A percentile compares a stretch with the other conserved stretches of the same genome.
These are phyloP conservation scores for Amanita fuliginea DNA, from an alignment of 768 basidiomycete species.

Conservation along the genomic window DNA sequence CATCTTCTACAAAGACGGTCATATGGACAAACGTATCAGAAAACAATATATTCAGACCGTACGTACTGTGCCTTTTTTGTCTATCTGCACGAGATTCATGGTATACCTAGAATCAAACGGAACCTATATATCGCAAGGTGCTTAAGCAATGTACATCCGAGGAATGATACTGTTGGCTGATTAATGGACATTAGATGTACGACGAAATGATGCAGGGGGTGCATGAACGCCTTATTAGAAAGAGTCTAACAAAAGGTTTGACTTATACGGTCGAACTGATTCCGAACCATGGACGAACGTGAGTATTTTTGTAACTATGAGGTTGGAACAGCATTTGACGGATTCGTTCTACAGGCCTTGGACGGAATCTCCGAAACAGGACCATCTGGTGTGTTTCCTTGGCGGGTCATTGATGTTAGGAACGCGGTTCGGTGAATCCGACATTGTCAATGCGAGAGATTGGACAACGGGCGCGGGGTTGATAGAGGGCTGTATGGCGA, in stretches of 20 bases:
- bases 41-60: slow-evolving; percentile 86
- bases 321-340: background rate
- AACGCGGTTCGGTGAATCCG: slow-evolving; percentile 53
- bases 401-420: slow-evolving; percentile 88
- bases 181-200: slow-evolving; percentile 59
- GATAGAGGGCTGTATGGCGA: slow-evolving; percentile 79
- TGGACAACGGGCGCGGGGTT: slow-evolving; percentile 78
- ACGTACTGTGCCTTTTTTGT: background rate
- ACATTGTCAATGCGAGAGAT: slow-evolving; percentile 44
- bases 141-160: slow-evolving; percentile 4
- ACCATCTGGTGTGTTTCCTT: slow-evolving; percentile 93
- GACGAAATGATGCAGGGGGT: slow-evolving; percentile 75
- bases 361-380: slow-evolving; percentile 61
- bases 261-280: slow-evolving; percentile 77
- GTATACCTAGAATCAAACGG: slow-evolving; percentile 52
- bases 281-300: slow-evolving; percentile 30
- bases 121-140: slow-evolving; percentile 72
- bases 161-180: background rate
- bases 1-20: background rate
- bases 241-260: slow-evolving; percentile 44
- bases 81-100: background rate
- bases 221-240: slow-evolving; percentile 58
- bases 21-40: slow-evolving; percentile 16
- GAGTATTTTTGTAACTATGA: slow-evolving; percentile 2
- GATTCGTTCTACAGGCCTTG: background rate